phyloP scores from a whole-genome alignment of 73 alveolate species.

The Paramecium sonneborni region DNA sequence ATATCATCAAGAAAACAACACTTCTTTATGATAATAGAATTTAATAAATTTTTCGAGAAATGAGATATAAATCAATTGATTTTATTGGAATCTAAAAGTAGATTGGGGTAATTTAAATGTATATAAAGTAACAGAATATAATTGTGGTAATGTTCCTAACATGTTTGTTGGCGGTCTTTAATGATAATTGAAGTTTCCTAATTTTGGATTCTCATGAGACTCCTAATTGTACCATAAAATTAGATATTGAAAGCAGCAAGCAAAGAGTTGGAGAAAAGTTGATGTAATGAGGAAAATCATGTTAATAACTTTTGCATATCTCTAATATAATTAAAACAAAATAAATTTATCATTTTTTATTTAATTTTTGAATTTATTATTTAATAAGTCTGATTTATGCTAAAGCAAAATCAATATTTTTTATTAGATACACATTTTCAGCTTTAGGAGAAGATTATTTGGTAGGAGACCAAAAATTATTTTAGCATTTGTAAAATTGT shows the following conservation, averaged over 20 bases:
- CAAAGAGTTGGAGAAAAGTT: conserved; percentile 88
- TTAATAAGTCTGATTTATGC: background rate
- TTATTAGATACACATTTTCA: background rate
- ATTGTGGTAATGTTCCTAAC: too few relatives aligned
- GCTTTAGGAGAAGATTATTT: background rate
- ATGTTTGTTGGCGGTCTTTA: conserved; percentile 97
- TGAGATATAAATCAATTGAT: conserved; percentile 86
- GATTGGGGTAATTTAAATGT: conserved; percentile 93
- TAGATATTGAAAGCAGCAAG: conserved; percentile 85
- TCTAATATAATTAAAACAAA: background rate
- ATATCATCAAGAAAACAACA: conserved; percentile 33
- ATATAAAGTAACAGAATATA: conserved; percentile 60
- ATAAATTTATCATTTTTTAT: background rate
- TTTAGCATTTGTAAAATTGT: background rate
- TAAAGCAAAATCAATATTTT: background rate
- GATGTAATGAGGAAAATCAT: conserved; percentile 81
- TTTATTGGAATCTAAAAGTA: conserved; percentile 86
- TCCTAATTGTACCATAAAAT: conserved; percentile 84
- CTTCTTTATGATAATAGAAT: conserved; percentile 83
- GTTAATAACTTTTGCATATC: conserved; percentile 96
- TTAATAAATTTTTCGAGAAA: conserved; percentile 77
- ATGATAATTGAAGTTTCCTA: conserved; percentile 84
- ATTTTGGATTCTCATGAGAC: conserved; percentile 94
- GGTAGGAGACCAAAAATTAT: conserved; percentile 12
- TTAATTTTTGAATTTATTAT: background rate